phyloP scores from a whole-genome alignment of 495 filamentous ascomycete genomes.

The Lepidopterella palustris region DNA sequence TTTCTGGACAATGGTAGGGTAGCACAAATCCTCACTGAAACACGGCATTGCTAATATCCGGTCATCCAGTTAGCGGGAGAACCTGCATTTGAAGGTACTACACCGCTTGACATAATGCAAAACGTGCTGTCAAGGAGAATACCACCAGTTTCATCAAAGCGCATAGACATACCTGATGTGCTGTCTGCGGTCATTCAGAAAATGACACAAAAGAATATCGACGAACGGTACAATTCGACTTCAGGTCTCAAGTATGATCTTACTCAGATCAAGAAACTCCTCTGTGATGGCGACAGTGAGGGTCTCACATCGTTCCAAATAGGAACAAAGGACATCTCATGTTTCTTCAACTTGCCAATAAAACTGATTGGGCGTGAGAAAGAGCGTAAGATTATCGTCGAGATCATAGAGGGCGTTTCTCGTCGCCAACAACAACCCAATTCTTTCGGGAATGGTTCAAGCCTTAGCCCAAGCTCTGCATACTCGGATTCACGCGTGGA shows the following conservation, averaged over 20 bases:
- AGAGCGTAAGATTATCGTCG: constrained; percentile 62
- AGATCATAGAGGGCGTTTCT: constrained; percentile 64
- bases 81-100: constrained; percentile 66
- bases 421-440: constrained; percentile 49
- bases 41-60: background rate
- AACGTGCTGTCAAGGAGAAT: constrained; percentile 72
- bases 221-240: constrained; percentile 77
- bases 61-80: constrained; percentile 53
- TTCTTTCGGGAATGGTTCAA: constrained; percentile 34
- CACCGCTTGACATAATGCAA: constrained; percentile 81
- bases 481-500: constrained; percentile 25
- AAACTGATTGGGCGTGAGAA: constrained; percentile 70
- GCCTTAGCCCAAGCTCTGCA: constrained; percentile 43
- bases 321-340: constrained; percentile 71
- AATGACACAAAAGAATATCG: constrained; percentile 79
- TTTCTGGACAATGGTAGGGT: constrained; percentile 63
- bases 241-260: constrained; percentile 76
- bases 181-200: constrained; percentile 76
- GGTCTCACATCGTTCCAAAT: constrained; percentile 63
- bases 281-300: constrained; percentile 66
- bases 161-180: constrained; percentile 73
- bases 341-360: constrained; percentile 75
- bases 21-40: background rate
- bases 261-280: constrained; percentile 56
- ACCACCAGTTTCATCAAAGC: constrained; percentile 62